Base-by-base conservation (phyloP, 2,329 filamentous ascomycete species). In the Ilyonectria mors-panacis region DNA sequence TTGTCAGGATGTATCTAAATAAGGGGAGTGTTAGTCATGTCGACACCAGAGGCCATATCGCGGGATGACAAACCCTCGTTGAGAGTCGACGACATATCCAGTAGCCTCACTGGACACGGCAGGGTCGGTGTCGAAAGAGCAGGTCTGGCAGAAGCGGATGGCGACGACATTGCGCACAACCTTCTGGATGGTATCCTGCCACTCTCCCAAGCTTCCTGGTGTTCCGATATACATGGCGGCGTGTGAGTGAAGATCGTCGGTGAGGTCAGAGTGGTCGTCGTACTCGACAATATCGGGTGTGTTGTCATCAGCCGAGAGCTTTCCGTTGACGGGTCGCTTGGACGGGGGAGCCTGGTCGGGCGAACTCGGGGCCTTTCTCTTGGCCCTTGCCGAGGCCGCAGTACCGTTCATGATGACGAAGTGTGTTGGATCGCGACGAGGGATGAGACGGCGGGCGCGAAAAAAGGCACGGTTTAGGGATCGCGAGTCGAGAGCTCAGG, bases 91-190 rank as follows among this genome's bases (percentile, higher is more conserved):
- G 17, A 99, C 95, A 78, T 99, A 99, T 8, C 96, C 96, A 0
- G 96, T 99, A 4, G 96, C 96, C 84, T 99, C 96, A 76, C 94
- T 98, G 19, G 94, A 94, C 80, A 97, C 88, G 7, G 96, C 96
- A 30, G 94, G 86, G 75, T 99, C 96, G n/a, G 96, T 98, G 80
- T 99, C 96, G 80, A 99, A 99, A 26, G 95, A 95, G 80, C 94
- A 97, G 0, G 96, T 98, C 86, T 98, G 94, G 80, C 95, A 98
- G 84, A 99, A 99, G 73, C 97, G 93, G 76, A 99, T 98, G n/a
- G 95, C 97, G 56, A 99, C 96, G 19, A 98, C 96, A 74, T 95
- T 97, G 79, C 92, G 91, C 60, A 99, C 95, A 3, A 99, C 96
- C 68, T 91, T 92, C 81, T 98, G 95, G 67, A 98, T 97, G 1